Percentiles rank a stretch among this genome's conserved stretches.
Evolutionary conservation across 257 asterid genomes (phyloP).

Genomic region (Solanum medicagineum): DNA sequence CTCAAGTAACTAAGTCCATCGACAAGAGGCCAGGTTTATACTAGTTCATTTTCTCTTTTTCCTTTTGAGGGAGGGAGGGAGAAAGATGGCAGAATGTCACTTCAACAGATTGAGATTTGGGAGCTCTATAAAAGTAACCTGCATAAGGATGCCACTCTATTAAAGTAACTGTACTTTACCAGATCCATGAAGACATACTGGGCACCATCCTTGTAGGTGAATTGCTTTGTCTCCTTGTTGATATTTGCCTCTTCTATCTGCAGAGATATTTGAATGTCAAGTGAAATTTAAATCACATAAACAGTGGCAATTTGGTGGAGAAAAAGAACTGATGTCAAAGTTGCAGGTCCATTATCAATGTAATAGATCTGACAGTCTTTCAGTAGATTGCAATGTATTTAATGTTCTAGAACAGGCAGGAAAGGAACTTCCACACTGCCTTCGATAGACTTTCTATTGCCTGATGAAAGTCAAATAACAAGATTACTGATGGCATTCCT

Average conservation of each 20-base stretch:
- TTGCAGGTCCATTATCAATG: not conserved
- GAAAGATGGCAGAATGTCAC: not conserved
- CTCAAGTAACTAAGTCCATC: not conserved
- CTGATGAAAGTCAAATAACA: not conserved
- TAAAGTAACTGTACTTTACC: constrained; percentile 24
- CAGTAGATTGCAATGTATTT: not conserved
- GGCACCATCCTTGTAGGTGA: constrained; percentile 80
- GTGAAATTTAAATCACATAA: not conserved
- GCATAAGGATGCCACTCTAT: not conserved
- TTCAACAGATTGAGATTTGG: not conserved
- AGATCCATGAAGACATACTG: constrained; percentile 94
- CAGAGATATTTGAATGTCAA: constrained; percentile 6
- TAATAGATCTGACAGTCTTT: not conserved
- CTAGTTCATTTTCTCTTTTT: not conserved
- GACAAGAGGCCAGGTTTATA: not conserved
- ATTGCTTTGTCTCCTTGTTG: constrained; percentile 78
- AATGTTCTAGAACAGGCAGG: not conserved
- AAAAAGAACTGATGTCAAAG: not conserved
- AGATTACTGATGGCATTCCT: not conserved
- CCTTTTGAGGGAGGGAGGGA: not conserved
- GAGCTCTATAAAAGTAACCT: not conserved
- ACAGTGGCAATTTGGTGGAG: not conserved
- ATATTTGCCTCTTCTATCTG: constrained; percentile 87
- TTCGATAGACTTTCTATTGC: not conserved
- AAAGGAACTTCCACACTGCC: not conserved